These are phyloP conservation scores for Scutellaria baicalensis DNA, from an alignment of 257 asterid genomes.

Conservation along the genomic window DNA sequence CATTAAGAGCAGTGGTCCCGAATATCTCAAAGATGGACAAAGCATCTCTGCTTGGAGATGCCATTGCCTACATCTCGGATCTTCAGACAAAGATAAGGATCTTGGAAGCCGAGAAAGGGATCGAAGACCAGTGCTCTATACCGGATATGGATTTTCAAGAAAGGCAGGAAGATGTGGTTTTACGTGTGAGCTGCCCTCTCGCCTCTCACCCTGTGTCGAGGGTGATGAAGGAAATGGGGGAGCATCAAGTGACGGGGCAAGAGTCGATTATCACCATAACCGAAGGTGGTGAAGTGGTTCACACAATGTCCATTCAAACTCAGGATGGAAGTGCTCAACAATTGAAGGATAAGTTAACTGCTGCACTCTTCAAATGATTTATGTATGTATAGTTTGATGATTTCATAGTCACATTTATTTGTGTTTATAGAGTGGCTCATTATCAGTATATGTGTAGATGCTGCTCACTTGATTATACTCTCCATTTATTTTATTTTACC, in stretches of 20 bases:
- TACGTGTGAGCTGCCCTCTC: constrained; percentile 61
- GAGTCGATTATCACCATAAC: constrained; percentile 53
- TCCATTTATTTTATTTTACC: no score
- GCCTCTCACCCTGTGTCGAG: constrained; percentile 70
- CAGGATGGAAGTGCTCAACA: constrained; percentile 49
- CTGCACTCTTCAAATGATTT: constrained; percentile 52
- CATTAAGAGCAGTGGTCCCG: constrained; percentile 82
- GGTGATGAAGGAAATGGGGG: constrained; percentile 66
- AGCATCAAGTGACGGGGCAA: constrained; percentile 47
- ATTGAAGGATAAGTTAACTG: constrained; percentile 63
- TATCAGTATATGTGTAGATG: neutral
- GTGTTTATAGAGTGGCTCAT: neutral
- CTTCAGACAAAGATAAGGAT: constrained; percentile 66
- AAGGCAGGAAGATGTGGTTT: constrained; percentile 54
- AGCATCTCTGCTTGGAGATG: constrained; percentile 85
- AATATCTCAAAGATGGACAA: constrained; percentile 94
- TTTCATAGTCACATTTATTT: neutral
- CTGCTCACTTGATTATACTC: no score
- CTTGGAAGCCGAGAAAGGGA: constrained; percentile 66
- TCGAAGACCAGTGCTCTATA: constrained; percentile 17
- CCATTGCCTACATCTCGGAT: constrained; percentile 78
- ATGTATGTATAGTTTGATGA: constrained; percentile 1
- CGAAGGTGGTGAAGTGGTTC: constrained; percentile 66
- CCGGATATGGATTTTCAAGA: constrained; percentile 68
- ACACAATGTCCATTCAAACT: constrained; percentile 61